phyloP scores from a whole-genome alignment of 208 protist species.

The Angomonas ambiguus region DNA sequence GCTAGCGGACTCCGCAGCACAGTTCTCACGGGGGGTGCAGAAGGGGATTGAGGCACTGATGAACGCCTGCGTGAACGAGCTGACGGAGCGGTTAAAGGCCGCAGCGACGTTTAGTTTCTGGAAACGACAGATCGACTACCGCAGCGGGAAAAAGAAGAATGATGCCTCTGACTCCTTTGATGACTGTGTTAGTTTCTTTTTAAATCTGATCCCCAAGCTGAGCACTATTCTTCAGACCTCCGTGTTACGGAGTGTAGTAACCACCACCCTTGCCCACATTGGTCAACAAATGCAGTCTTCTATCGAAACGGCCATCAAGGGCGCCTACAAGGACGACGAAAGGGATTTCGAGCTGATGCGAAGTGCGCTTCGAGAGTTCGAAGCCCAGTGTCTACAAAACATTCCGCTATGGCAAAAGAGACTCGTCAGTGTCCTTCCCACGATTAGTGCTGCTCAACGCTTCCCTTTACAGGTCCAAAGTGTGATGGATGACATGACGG shows the following conservation, averaged over 20 bases:
- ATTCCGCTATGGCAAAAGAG: slow-evolving; percentile 66
- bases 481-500: slow-evolving; percentile 45
- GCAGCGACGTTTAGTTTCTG: slow-evolving; percentile 58
- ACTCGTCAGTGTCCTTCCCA: slow-evolving; percentile 40
- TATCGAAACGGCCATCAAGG: slow-evolving; percentile 47
- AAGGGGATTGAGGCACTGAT: slow-evolving; percentile 75
- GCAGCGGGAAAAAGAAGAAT: slow-evolving; percentile 17
- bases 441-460: slow-evolving; percentile 47
- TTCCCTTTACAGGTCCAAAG: slow-evolving; percentile 58
- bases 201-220: slow-evolving; percentile 63
- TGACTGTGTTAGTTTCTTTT: slow-evolving; percentile 63
- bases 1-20: slow-evolving; percentile 50
- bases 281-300: slow-evolving; percentile 57
- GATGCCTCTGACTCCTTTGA: slow-evolving; percentile 23
- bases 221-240: slow-evolving; percentile 51
- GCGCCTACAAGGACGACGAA: slow-evolving; percentile 40
- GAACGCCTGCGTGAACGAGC: slow-evolving; percentile 44
- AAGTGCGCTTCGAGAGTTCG: slow-evolving; percentile 55
- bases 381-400: slow-evolving; percentile 31
- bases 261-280: slow-evolving; percentile 62
- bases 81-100: slow-evolving; percentile 51
- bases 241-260: slow-evolving; percentile 72
- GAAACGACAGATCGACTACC: slow-evolving; percentile 47
- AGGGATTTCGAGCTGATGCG: slow-evolving; percentile 56
- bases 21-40: slow-evolving; percentile 71